Conservation (phyloP, 768 basidiomycete species). For the Mycena amicta region DNA sequence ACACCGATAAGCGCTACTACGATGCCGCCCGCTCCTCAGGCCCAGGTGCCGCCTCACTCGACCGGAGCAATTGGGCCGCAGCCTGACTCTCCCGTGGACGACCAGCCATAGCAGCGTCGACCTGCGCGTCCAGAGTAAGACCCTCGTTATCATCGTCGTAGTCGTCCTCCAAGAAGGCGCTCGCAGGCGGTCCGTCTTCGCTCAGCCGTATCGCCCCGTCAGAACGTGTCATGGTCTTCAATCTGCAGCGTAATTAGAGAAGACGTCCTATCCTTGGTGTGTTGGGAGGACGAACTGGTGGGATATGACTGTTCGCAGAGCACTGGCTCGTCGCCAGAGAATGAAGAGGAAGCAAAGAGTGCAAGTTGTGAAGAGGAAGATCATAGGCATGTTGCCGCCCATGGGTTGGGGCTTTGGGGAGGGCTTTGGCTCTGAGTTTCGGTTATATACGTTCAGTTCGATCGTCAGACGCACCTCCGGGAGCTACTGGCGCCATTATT, state of each 20-base stretch:
- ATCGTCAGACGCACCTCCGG: too few species aligned
- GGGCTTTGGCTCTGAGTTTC: constrained; percentile 62
- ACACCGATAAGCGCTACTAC: too few species aligned
- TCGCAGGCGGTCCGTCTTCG: constrained; percentile 71
- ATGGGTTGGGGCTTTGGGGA: constrained; percentile 67
- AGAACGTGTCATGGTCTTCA: constrained; percentile 54
- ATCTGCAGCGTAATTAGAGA: constrained; percentile 34
- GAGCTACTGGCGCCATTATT: constrained; percentile 22
- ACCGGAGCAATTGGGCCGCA: not conserved
- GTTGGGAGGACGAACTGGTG: constrained; percentile 50
- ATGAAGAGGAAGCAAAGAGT: constrained; percentile 60
- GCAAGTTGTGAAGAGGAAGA: constrained; percentile 61
- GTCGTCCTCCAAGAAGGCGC: constrained; percentile 63
- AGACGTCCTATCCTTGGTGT: not conserved
- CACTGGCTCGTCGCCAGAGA: constrained; percentile 62
- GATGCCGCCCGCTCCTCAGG: too few species aligned
- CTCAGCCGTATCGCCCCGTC: constrained; percentile 70
- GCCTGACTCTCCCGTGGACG: not conserved
- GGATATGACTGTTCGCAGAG: constrained; percentile 58
- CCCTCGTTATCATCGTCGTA: constrained; percentile 52
- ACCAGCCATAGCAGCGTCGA: not conserved
- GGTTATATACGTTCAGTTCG: too few species aligned
- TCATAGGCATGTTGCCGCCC: constrained; percentile 53
- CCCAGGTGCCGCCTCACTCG: not conserved
- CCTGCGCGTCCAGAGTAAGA: constrained; percentile 9